Base-by-base conservation (phyloP, 2,329 filamentous ascomycete genomes). In the Pseudogymnoascus sp. region DNA sequence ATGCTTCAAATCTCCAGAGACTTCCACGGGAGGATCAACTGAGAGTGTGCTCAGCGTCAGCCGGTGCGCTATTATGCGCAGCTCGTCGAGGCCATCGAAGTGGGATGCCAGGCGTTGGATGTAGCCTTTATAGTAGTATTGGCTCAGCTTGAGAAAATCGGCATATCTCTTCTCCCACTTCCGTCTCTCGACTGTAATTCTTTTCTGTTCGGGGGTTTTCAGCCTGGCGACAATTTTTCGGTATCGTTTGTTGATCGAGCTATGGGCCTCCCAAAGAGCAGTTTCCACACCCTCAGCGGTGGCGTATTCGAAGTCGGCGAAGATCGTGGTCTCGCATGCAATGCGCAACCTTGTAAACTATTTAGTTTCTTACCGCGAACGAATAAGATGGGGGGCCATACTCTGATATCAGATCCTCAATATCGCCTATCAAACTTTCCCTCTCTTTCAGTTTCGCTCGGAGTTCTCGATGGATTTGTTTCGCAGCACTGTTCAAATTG, bases 41-140 rank as follows among this genome's bases (percentile, higher is more conserved):
- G 71, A 66, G 1, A 70, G 63, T 11, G 66, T 65, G 28, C 65
- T 67, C 7, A 74, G 63, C 25, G 67, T 68, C 4, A 74, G 63
- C 14, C 70, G 66, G 40, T 72, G 65, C 1, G 73, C 70, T 61
- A 74, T 71, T 50, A 70, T 68, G 14, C 66, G 69, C n/a, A 74
- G 63, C 2, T 67, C 69, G 37, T 65, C 63, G 47, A 73, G 66
- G 25, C 70, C 70, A 5, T 63, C 78, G 70, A 84, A 87, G 60
- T 81, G 79, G 25, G 79, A 80, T 62, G 88, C 86, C 23, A 97
- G 80, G 63, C 87, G 85, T 74, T 93, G 86, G 62, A 97, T 88
- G 71, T 91, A 94, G 67, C 86, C 87, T 70, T 89, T 86, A 79
- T 97, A 97, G 75, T 96, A 97, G 70, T 86, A 85, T 75, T 94